Evolutionary conservation across 2,329 filamentous ascomycete species (phyloP).

Genomic region (Cladosporium velox): DNA sequence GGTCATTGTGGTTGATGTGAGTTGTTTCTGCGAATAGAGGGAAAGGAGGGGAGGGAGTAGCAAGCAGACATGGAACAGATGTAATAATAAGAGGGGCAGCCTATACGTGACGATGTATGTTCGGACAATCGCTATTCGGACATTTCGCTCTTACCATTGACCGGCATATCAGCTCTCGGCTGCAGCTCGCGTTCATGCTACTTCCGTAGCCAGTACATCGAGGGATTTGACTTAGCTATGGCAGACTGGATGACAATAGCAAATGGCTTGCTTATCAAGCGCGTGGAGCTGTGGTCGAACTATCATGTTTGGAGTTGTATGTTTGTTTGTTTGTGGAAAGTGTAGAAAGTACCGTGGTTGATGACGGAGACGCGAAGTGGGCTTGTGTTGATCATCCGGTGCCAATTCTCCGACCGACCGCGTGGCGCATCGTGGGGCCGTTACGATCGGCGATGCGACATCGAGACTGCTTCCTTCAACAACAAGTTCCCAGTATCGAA

Average conservation of each 20-base stretch:
- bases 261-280: background rate
- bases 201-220: background rate
- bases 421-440: background rate
- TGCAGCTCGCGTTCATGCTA: background rate
- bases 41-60: background rate
- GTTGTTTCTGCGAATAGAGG: background rate
- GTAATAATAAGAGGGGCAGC: conserved; percentile 1
- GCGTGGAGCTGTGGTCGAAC: background rate
- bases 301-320: background rate
- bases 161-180: conserved; percentile 10
- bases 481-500: background rate
- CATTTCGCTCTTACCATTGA: conserved; percentile 20
- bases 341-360: background rate
- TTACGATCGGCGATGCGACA: background rate
- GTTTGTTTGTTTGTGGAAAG: background rate
- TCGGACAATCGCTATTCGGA: conserved; percentile 20
- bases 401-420: conserved; percentile 10
- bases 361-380: background rate
- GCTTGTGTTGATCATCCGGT: background rate
- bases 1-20: conserved; percentile 24
- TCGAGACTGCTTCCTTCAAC: background rate
- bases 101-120: conserved; percentile 3
- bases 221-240: background rate
- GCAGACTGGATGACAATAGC: background rate
- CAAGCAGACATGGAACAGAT: background rate